phyloP scores from a whole-genome alignment of 2,329 filamentous ascomycete genomes.

The Pseudophaeomoniella oleicola region DNA sequence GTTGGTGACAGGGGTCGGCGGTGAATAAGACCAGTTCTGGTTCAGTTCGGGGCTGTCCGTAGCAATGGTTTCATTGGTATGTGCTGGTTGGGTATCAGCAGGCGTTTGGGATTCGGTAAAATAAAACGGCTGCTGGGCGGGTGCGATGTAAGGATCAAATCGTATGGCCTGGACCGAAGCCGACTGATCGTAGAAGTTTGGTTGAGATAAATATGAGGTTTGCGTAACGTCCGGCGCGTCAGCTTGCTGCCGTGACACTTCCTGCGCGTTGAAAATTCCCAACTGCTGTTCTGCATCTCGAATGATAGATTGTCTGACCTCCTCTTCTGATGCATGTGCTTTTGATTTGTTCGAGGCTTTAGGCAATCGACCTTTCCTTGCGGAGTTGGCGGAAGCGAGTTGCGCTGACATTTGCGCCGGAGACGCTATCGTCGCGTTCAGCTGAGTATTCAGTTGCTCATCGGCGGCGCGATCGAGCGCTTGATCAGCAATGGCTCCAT shows the following conservation, averaged over 20 bases:
- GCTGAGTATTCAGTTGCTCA: background rate
- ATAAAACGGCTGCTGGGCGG: background rate
- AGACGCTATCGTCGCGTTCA: background rate
- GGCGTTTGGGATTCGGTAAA: background rate
- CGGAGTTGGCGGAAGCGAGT: background rate
- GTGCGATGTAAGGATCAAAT: background rate
- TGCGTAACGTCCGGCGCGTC: background rate
- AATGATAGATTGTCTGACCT: background rate
- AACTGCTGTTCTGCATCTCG: background rate
- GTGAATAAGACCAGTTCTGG: background rate
- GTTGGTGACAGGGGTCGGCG: too few species aligned
- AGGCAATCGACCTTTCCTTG: background rate
- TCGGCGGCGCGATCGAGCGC: background rate
- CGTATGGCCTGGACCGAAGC: background rate
- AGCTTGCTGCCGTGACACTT: background rate
- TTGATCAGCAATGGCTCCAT: background rate
- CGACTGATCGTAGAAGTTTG: background rate
- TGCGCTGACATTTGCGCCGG: too few species aligned
- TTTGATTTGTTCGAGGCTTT: background rate
- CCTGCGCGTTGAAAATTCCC: background rate
- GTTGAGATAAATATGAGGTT: background rate
- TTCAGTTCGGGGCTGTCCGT: too few species aligned
- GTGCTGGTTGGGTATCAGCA: background rate
- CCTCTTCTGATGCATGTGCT: background rate
- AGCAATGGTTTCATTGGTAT: background rate